A percentile compares a stretch with the other conserved stretches of the same genome.
phyloP scores from a whole-genome alignment of 768 basidiomycete species.

The Tricholoma matsutake region DNA sequence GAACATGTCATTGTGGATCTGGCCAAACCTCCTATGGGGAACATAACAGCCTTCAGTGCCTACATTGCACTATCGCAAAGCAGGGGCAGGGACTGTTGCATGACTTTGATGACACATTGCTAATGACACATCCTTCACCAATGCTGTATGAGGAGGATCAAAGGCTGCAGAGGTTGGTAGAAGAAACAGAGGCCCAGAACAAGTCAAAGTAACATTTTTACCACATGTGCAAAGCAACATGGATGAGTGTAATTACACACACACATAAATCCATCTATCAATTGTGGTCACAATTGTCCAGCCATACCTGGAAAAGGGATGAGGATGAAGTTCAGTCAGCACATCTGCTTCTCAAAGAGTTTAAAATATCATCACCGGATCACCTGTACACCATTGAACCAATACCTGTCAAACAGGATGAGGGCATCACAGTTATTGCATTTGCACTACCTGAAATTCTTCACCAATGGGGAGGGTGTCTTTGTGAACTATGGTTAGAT shows the following conservation, averaged over 20 bases:
- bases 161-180: conserved; percentile 4
- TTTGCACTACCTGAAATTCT: conserved; percentile 25
- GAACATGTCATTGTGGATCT: conserved; percentile 34
- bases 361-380: not conserved
- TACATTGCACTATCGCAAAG: conserved; percentile 35
- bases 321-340: not conserved
- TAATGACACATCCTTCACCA: conserved; percentile 19
- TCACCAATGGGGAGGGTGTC: conserved; percentile 15
- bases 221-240: too few species aligned
- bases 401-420: not conserved
- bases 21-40: conserved; percentile 20
- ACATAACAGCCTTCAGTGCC: conserved; percentile 26
- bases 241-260: too few species aligned
- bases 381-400: not conserved
- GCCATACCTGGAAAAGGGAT: not conserved
- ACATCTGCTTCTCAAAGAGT: not conserved
- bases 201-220: too few species aligned
- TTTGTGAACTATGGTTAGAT: conserved; percentile 28
- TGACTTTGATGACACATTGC: conserved; percentile 24
- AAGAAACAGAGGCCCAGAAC: too few species aligned
- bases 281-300: not conserved
- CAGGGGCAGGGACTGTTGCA: conserved; percentile 25
- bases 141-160: conserved; percentile 19
- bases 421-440: conserved; percentile 21
- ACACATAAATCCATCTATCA: not conserved